Evolutionary conservation across 306 rosid species (phyloP), one percentile per base, ranked within the genome.

Genomic region (Macrotyloma uniflorum): DNA sequence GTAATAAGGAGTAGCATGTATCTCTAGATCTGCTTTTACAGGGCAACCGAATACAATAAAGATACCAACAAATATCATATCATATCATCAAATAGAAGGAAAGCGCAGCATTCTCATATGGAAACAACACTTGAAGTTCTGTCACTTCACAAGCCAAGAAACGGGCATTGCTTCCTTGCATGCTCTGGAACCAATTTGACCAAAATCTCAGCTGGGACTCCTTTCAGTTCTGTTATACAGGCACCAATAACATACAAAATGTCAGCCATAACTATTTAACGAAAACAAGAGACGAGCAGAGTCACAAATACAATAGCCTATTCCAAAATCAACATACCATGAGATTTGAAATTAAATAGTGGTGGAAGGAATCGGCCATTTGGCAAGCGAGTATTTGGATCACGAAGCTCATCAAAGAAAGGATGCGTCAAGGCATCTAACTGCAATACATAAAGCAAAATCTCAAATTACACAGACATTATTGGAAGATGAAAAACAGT

Each of bases 291-390:
- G 16, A 23, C 8, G 49, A 36, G 12, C 66, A 19, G 26, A 38
- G 40, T 49, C 14, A 22, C 72, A 67, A 22, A 58, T 49, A 38
- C 8, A 46, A 26, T 8, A 15, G 19, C 46, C 38, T 65, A 35
- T 61, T 62, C 6, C 36, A 58, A 71, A 83, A 69, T 35, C 22
- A 46, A 40, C 89, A 46, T 89, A 94, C 98, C 98, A 26, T 94
- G 97, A 54, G 97, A 82, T 79, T 94, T 94, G 70, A 94, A 94
- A 82, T 94, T 94, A 83, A 92, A 92, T 66, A 94, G 83, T 3
- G 98, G 98, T 24, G 98, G 98, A 80, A 94, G 97, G 86, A 88
- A 87, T 50, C 98, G 96, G 42, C 98, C 97, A 81, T 93, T 94
- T 9, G 98, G 98, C 80, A 94, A 84, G 87, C 97, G 96, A 11